Conservation (phyloP, 2,329 filamentous ascomycete genomes). For the Apiospora hydei region DNA sequence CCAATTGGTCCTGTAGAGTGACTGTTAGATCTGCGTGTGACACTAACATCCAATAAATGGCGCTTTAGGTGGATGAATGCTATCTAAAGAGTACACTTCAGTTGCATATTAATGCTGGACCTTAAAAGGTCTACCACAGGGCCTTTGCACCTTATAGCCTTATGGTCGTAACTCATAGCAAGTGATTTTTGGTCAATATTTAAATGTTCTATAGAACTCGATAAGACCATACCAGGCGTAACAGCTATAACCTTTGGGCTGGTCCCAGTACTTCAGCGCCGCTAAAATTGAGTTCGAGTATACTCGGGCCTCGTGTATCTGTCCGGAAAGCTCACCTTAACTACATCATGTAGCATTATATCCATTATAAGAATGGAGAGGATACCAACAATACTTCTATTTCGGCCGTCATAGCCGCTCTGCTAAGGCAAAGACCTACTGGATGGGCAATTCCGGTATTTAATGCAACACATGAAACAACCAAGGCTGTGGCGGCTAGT, state of each 20-base stretch:
- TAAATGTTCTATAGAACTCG: too few species aligned
- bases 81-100: neutral
- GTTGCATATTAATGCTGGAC: neutral
- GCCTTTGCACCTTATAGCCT: neutral
- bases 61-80: neutral
- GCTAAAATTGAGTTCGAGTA: neutral
- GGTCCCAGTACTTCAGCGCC: neutral
- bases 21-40: too few species aligned
- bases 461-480: neutral
- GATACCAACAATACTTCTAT: neutral
- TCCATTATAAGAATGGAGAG: neutral
- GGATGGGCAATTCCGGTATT: neutral
- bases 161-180: neutral
- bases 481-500: neutral
- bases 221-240: neutral
- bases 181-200: neutral
- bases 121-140: too few species aligned
- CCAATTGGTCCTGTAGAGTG: too few species aligned
- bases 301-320: too few species aligned
- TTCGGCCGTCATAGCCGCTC: neutral
- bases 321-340: neutral
- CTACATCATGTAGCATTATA: neutral
- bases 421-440: neutral
- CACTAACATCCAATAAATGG: neutral
- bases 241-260: neutral